Evolutionary conservation across 257 asterid species (phyloP).

Genomic region (Fraxinus cuspidata): DNA sequence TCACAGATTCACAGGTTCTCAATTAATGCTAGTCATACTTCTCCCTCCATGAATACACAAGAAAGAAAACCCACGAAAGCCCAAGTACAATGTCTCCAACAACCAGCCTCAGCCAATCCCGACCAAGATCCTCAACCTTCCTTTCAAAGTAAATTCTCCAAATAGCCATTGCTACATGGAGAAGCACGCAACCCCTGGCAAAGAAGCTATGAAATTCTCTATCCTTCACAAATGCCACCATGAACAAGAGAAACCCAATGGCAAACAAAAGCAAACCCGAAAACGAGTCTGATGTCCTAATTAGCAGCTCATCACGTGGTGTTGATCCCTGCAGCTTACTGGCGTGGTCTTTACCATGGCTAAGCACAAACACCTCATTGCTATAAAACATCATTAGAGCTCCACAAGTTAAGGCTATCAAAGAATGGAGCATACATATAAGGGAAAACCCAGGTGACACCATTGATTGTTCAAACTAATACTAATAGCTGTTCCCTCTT

Average conservation of each 20-base stretch:
- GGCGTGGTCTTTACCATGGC: conserved; percentile 84
- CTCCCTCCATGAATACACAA: conserved; percentile 89
- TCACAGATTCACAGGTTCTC: background rate
- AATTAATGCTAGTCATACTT: conserved; percentile 61
- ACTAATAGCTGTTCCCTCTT: background rate
- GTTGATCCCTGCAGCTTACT: conserved; percentile 81
- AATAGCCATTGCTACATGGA: conserved; percentile 77
- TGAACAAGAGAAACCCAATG: conserved; percentile 77
- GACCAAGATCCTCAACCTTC: conserved; percentile 80
- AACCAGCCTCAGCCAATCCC: conserved; percentile 79
- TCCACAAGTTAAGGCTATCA: conserved; percentile 79
- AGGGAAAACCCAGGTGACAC: conserved; percentile 68
- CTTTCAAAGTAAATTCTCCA: conserved; percentile 90
- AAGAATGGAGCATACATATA: conserved; percentile 70
- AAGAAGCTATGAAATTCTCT: conserved; percentile 80
- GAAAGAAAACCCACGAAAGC: conserved; percentile 82
- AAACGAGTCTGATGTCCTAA: conserved; percentile 83
- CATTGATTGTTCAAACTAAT: conserved; percentile 39
- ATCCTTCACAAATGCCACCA: conserved; percentile 92
- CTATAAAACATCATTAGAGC: conserved; percentile 79
- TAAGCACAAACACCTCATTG: conserved; percentile 64
- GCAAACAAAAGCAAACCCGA: conserved; percentile 80
- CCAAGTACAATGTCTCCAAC: conserved; percentile 74
- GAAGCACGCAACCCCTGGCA: conserved; percentile 74
- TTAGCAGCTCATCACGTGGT: conserved; percentile 81